phyloP scores from a whole-genome alignment of 2,329 filamentous ascomycete species.

The Dothideomycetes sp. region DNA sequence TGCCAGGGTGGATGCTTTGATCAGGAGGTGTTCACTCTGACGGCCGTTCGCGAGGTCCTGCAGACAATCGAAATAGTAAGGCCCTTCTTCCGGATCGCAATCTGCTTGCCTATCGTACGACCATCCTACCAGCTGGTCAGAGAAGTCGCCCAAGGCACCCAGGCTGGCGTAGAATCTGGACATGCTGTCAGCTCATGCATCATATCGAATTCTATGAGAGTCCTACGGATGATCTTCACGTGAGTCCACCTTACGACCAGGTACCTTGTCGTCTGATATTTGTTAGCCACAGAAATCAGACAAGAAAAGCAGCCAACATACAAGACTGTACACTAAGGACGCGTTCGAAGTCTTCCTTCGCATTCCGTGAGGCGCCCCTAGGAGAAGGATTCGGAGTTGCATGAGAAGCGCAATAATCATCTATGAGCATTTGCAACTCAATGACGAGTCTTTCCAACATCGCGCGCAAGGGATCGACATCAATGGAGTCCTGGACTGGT shows the following conservation, averaged over 20 bases:
- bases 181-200: slow-evolving; percentile 1
- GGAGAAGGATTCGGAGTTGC: slow-evolving; percentile 20
- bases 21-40: slow-evolving; percentile 47
- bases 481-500: slow-evolving; percentile 18
- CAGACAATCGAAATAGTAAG: slow-evolving; percentile 60
- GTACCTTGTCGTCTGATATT: slow-evolving; percentile 5
- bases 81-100: slow-evolving; percentile 44
- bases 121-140: slow-evolving; percentile 51
- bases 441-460: slow-evolving; percentile 52
- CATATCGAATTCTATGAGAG: not conserved
- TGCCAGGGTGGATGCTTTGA: slow-evolving; percentile 48
- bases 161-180: slow-evolving; percentile 51
- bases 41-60: slow-evolving; percentile 49
- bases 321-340: slow-evolving; percentile 26
- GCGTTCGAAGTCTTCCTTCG: slow-evolving; percentile 27
- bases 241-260: slow-evolving; percentile 15
- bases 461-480: slow-evolving; percentile 22
- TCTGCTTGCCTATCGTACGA: slow-evolving; percentile 52
- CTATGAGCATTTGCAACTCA: slow-evolving; percentile 48
- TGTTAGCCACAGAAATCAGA: not conserved
- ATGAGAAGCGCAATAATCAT: slow-evolving; percentile 22
- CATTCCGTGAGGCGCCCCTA: slow-evolving; percentile 22
- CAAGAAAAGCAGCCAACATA: slow-evolving; percentile 19
- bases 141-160: slow-evolving; percentile 54
- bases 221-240: slow-evolving; percentile 28